phyloP scores from a whole-genome alignment of 31 red algal species.

The Bonnemaisonia californica region DNA sequence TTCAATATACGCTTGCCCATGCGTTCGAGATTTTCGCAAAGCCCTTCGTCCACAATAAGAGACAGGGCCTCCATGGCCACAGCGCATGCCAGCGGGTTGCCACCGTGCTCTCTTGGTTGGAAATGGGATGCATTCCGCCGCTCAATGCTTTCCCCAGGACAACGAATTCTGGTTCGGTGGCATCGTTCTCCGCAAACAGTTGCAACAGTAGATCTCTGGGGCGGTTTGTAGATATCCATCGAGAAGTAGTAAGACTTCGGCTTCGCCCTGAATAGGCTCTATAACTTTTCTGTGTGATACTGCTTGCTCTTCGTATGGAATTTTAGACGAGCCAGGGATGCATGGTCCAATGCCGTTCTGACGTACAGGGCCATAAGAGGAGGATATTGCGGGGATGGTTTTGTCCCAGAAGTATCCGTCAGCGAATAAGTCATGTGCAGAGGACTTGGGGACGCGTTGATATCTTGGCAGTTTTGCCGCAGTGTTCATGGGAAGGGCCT shows the following conservation, averaged over 20 bases:
- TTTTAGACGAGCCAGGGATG: constrained; percentile 78
- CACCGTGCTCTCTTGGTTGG: constrained; percentile 96
- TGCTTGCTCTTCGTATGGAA: constrained; percentile 82
- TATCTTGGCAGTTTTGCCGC: constrained; percentile 92
- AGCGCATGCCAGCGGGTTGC: constrained; percentile 93
- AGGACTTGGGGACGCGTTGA: constrained; percentile 79
- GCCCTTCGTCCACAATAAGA: constrained; percentile 83
- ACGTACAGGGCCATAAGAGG: constrained; percentile 67
- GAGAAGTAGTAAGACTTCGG: constrained; percentile 87
- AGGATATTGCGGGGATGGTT: constrained; percentile 85
- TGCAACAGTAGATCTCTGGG: constrained; percentile 65
- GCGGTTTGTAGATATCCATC: constrained; percentile 80
- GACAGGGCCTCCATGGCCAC: constrained; percentile 87
- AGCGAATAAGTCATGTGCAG: constrained; percentile 80
- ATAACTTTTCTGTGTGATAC: constrained; percentile 83
- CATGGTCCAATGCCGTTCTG: constrained; percentile 92
- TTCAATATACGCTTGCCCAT: no score
- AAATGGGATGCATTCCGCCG: constrained; percentile 95
- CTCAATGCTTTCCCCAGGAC: constrained; percentile 97
- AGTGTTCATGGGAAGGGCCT: constrained; percentile 94
- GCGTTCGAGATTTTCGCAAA: constrained; percentile 64
- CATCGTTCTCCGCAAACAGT: constrained; percentile 84
- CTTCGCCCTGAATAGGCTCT: constrained; percentile 99
- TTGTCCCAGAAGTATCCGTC: constrained; percentile 94
- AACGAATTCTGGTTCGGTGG: constrained; percentile 85